Base-by-base conservation (phyloP, 805 yeast species). In the Kodamaea laetipori region DNA sequence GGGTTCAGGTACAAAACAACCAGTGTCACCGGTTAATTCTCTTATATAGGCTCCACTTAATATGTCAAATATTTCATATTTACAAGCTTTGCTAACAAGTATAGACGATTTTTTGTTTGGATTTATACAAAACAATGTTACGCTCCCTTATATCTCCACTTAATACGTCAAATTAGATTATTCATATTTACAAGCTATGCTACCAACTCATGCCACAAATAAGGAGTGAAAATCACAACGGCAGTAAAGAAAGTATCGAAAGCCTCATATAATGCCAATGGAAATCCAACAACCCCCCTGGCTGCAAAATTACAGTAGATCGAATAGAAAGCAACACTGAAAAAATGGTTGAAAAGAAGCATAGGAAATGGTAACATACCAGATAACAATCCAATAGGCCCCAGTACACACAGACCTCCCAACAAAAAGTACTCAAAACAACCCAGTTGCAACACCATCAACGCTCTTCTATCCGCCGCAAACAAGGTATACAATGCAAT, bases 401-500 rank as follows among this genome's bases (percentile, higher is more conserved):
- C 84, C 15, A 66, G 60, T 13, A 87, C 79, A 57, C 90, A 84
- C 41, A 73, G 80, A 16, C 97, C 97, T 32, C 98, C 99, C 40
- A 78, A 74, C 60, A 75, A 67, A 74, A 94, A 89, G 66, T 94
- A 94, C 45, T 71, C 71, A 75, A 90, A 89, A 65, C 99, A 94
- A 6, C 99, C 99, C 37, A 65, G 69, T 68, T 90, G 97, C 49
- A 94, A 73, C 25, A 86, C 76, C 50, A 67, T 67, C 52, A 94
- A 74, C 46, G 85, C 74, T 21, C 68, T 67, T 44, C 74, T 75
- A 51, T 88, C 87, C 12, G 97, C 99, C 4, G 96, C 95, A 66
- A 94, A 94, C 44, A 94, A 71, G 2, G 92, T 73, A 70, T 86
- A 94, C 42, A 94, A 74, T 0, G 99, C 97, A 53, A 92, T 82